Percentiles rank a stretch among this genome's conserved stretches.
phyloP scores from a whole-genome alignment of 805 yeast species.

The Lipomyces sp. region DNA sequence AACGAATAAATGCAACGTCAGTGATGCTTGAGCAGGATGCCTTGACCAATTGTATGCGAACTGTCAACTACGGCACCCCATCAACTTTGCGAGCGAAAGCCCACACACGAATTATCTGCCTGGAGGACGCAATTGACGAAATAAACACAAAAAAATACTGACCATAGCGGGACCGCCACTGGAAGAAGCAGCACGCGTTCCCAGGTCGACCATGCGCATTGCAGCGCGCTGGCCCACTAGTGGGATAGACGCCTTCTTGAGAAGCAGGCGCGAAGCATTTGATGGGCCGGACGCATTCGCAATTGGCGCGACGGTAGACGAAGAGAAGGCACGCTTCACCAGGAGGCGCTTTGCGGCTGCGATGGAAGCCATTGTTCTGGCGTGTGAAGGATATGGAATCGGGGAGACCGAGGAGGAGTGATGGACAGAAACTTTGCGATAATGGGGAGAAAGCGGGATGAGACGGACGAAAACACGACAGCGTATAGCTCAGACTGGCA shows the following conservation, averaged over 20 bases:
- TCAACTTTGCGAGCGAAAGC: not conserved
- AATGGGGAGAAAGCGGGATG: slow-evolving; percentile 10
- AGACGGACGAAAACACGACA: not conserved
- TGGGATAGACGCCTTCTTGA: slow-evolving; percentile 31
- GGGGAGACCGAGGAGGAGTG: slow-evolving; percentile 9
- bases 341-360: slow-evolving; percentile 35
- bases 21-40: too few species aligned
- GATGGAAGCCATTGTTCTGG: slow-evolving; percentile 24
- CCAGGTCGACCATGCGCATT: slow-evolving; percentile 42
- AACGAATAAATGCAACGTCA: not conserved
- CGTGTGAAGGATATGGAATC: slow-evolving; percentile 2
- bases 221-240: slow-evolving; percentile 43
- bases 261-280: slow-evolving; percentile 27
- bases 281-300: slow-evolving; percentile 15
- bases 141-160: slow-evolving; percentile 25
- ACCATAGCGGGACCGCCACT: slow-evolving; percentile 44
- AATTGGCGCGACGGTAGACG: slow-evolving; percentile 21
- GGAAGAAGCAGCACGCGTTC: slow-evolving; percentile 41
- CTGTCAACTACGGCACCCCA: not conserved
- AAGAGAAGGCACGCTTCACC: slow-evolving; percentile 33
- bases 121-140: not conserved
- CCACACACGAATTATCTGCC: not conserved
- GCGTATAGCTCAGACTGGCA: not conserved
- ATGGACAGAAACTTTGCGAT: slow-evolving; percentile 3
- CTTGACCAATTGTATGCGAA: not conserved